Base-by-base conservation (phyloP, 2,329 filamentous ascomycete species). In the Colletotrichum tropicale region DNA sequence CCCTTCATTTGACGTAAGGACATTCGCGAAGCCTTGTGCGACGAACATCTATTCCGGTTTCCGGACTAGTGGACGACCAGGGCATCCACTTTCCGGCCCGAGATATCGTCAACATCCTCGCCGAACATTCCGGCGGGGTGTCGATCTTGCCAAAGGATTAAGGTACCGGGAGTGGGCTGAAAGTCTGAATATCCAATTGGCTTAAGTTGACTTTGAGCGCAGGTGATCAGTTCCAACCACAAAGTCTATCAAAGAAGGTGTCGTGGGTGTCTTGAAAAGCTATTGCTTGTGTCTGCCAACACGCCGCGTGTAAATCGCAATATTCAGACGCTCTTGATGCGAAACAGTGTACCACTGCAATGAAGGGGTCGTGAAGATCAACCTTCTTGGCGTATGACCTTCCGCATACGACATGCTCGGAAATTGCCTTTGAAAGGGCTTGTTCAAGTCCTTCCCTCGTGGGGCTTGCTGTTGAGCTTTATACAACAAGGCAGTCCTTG, bases 121-220 rank as follows among this genome's bases (percentile, higher is more conserved):
- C 43, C 67, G 60, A 60, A 24, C 67, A 71, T 74, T 74, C 71
- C 60, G 36, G 38, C 43, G 26, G 55, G 36, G 67, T 52, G 71
- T 66, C 61, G 52, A 71, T 71, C 67, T 66, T 38, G 15, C 24
- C 60, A 24, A 58, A 52, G 62, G 34, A 52, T 71, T 16, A 30
- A 70, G 58, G 34, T 64, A n/a, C 60, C 34, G 13, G 21, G 32
- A 18, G 60, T 36, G 16, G 30, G 30, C 21, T 13, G n/a, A 26
- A 24, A 64, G 32, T 36, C 15, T 26, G 21, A 28, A 28, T 58
- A 26, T 18, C 24, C 18, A 28, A 58, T 18, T 60, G 21, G 36
- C 24, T 60, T 15, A n/a, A 16, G n/a, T 28, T 43, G 52, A 36
- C 30, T 28, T 43, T 68, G 52, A n/a, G 30, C 8, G 56, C 32